phyloP scores from a whole-genome alignment of 805 yeast genomes.

The Tetrapisispora fleetii region DNA sequence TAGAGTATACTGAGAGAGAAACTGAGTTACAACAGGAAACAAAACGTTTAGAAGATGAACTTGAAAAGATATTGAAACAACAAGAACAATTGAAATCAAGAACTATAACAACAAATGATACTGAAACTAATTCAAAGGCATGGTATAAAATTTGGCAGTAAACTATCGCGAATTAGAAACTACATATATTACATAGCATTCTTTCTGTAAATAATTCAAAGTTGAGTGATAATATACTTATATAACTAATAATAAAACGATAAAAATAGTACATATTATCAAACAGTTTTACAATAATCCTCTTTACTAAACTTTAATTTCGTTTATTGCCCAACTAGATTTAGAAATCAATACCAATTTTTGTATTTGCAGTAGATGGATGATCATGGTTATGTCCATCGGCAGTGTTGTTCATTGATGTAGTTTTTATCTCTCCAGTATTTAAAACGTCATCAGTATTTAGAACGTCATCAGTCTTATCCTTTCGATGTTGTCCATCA shows the following conservation, averaged over 20 bases:
- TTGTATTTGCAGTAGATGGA: slow-evolving; percentile 6
- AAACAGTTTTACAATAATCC: too few relatives aligned
- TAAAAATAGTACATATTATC: too few relatives aligned
- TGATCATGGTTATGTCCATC: neutral
- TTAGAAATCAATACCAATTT: slow-evolving; percentile 10
- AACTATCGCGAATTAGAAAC: neutral
- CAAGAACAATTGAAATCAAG: neutral
- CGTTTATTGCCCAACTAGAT: neutral
- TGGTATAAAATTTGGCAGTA: slow-evolving; percentile 4
- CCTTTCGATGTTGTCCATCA: slow-evolving; percentile 16
- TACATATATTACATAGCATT: neutral
- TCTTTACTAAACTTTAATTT: too few relatives aligned
- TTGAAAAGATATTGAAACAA: neutral
- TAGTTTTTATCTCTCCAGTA: neutral
- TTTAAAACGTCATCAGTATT: neutral
- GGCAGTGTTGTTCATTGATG: neutral
- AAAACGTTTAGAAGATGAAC: slow-evolving; percentile 9
- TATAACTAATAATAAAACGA: too few relatives aligned
- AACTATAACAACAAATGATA: neutral
- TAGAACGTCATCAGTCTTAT: neutral
- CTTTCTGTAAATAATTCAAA: neutral
- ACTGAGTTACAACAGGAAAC: slow-evolving; percentile 12
- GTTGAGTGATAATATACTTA: too few relatives aligned
- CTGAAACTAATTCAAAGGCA: neutral
- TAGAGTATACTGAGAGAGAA: slow-evolving; percentile 23